Conservation (phyloP, 2,329 filamentous ascomycete species). For the Hortaea sp. region DNA sequence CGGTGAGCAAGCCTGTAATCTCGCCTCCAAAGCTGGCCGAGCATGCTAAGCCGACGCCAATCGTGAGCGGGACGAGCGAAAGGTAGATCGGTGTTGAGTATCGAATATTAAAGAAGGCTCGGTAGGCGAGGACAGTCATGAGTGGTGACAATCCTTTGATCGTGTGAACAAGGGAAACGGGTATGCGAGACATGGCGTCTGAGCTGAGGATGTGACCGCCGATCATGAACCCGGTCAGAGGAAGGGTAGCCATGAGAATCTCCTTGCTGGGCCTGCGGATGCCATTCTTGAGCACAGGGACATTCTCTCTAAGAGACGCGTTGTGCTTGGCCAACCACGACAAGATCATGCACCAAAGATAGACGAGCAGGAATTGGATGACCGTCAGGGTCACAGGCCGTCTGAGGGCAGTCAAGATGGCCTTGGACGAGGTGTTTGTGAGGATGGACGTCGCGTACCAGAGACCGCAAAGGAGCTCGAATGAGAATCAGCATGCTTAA, state of each 20-base stretch:
- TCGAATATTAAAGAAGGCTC: constrained; percentile 75
- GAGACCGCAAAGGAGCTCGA: constrained; percentile 67
- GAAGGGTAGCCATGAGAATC: constrained; percentile 78
- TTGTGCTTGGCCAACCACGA: constrained; percentile 66
- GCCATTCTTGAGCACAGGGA: constrained; percentile 74
- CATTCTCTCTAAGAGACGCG: constrained; percentile 56
- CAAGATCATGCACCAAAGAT: constrained; percentile 72
- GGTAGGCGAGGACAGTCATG: constrained; percentile 90
- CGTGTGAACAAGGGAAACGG: constrained; percentile 92
- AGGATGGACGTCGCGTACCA: constrained; percentile 96
- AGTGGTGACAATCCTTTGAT: constrained; percentile 95
- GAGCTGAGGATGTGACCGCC: constrained; percentile 89
- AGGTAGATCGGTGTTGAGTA: constrained; percentile 83
- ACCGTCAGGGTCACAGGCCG: constrained; percentile 87
- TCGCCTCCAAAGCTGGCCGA: constrained; percentile 87
- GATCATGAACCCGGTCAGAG: constrained; percentile 85
- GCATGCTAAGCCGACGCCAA: constrained; percentile 93
- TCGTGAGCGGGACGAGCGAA: constrained; percentile 64
- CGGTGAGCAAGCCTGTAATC: constrained; percentile 79
- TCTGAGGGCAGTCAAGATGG: constrained; percentile 82
- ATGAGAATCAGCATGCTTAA: constrained; percentile 16
- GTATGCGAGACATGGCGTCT: constrained; percentile 86
- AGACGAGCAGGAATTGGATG: constrained; percentile 88
- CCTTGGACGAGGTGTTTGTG: constrained; percentile 96
- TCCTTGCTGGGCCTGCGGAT: constrained; percentile 73